phyloP scores from a whole-genome alignment of 169 alveolate species.

The Plasmodium falciparum region DNA sequence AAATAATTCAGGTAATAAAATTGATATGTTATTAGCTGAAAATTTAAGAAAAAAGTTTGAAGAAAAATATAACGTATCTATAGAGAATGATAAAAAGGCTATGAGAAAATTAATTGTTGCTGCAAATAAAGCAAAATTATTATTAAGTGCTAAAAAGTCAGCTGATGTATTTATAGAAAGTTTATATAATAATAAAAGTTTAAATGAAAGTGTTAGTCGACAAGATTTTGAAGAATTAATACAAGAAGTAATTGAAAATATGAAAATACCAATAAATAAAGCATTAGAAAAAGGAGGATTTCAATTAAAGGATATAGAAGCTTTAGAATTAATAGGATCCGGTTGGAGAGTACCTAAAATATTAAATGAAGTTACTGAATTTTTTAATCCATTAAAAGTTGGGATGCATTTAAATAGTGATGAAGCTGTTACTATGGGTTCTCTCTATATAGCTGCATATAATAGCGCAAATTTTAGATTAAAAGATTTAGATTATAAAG shows the following conservation, averaged over 20 bases:
- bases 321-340: slow-evolving; percentile 86
- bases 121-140: slow-evolving; percentile 71
- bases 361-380: slow-evolving; percentile 77
- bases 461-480: slow-evolving; percentile 82
- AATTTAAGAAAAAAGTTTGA: slow-evolving; percentile 71
- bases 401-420: slow-evolving; percentile 88
- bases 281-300: slow-evolving; percentile 81
- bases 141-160: slow-evolving; percentile 72
- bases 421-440: slow-evolving; percentile 87
- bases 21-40: slow-evolving; percentile 67
- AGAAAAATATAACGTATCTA: slow-evolving; percentile 63
- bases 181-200: slow-evolving; percentile 67
- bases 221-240: slow-evolving; percentile 79
- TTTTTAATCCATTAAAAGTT: slow-evolving; percentile 80
- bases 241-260: slow-evolving; percentile 61
- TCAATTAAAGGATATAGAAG: slow-evolving; percentile 81
- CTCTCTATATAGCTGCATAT: slow-evolving; percentile 84
- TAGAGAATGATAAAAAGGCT: slow-evolving; percentile 63
- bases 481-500: slow-evolving; percentile 77
- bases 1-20: slow-evolving; percentile 66
- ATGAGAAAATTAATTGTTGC: slow-evolving; percentile 73
- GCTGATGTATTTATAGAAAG: slow-evolving; percentile 75
- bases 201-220: slow-evolving; percentile 74
- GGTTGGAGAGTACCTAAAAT: slow-evolving; percentile 86
- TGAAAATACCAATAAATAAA: slow-evolving; percentile 77